Evolutionary conservation across 805 yeast genomes (phyloP).

Genomic region (Naumovozyma baii): DNA sequence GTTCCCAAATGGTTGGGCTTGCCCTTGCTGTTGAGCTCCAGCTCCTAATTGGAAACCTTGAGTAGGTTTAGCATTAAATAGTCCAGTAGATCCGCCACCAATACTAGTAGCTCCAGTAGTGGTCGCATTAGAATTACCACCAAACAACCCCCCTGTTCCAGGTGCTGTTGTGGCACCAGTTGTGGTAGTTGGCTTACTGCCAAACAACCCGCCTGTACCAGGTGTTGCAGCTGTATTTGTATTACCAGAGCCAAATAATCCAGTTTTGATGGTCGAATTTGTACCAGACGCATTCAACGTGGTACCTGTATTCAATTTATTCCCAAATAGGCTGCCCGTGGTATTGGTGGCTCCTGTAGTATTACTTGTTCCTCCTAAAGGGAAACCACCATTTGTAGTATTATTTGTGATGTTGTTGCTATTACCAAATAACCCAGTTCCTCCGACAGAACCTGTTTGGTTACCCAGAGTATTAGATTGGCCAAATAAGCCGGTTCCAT

Average conservation of each 20-base stretch:
- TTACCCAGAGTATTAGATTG: conserved; percentile 12
- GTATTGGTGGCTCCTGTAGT: conserved; percentile 13
- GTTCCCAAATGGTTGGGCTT: background rate
- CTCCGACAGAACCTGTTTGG: conserved; percentile 5
- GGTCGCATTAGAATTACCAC: conserved; percentile 18
- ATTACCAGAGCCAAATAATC: conserved; percentile 25
- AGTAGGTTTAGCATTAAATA: conserved; percentile 32
- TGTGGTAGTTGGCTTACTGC: background rate
- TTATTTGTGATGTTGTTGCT: conserved; percentile 11
- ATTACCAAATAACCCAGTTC: conserved; percentile 32
- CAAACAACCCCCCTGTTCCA: conserved; percentile 27
- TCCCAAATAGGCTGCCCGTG: conserved; percentile 24
- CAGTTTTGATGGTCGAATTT: conserved; percentile 1
- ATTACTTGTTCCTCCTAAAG: background rate
- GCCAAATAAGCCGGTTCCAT: conserved; percentile 34
- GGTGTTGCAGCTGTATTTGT: background rate
- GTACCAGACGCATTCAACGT: background rate
- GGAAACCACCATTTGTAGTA: conserved; percentile 3
- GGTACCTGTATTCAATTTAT: conserved; percentile 1
- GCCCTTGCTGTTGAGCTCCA: background rate
- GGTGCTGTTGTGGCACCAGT: conserved; percentile 2
- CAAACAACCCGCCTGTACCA: conserved; percentile 29
- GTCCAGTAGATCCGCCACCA: conserved; percentile 29
- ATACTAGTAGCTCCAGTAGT: conserved; percentile 16
- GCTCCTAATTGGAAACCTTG: background rate